These are phyloP conservation scores for Zoysia matrella DNA, from an alignment of 202 grass and related monocot genomes.

Conservation along the genomic window DNA sequence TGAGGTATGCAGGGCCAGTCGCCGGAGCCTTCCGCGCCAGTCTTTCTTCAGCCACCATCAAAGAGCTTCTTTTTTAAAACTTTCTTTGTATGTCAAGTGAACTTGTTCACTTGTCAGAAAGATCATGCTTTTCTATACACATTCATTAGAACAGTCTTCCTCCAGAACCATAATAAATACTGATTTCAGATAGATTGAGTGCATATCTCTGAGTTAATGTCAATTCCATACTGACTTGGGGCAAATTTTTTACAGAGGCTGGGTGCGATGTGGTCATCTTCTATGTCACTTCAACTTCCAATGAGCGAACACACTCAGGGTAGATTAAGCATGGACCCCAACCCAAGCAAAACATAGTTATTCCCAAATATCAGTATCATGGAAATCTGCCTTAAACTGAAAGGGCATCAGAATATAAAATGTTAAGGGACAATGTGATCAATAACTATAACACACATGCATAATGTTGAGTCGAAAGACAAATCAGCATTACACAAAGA, in stretches of 20 bases:
- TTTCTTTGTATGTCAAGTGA: background rate
- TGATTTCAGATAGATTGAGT: background rate
- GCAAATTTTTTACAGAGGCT: background rate
- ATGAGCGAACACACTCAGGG: constrained; percentile 48
- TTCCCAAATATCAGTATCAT: background rate
- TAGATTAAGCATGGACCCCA: constrained; percentile 21
- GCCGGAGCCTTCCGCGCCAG: no score
- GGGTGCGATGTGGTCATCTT: constrained; percentile 37
- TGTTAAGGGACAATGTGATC: constrained; percentile 1
- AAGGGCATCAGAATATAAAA: constrained; percentile 6
- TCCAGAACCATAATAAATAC: background rate
- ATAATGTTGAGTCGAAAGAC: constrained; percentile 13
- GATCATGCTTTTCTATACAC: background rate
- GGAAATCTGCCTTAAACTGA: constrained; percentile 16
- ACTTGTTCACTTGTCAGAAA: background rate
- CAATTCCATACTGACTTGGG: background rate
- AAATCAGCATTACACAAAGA: constrained; percentile 12
- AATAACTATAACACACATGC: background rate
- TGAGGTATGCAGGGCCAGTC: no score
- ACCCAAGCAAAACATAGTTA: background rate
- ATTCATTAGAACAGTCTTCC: background rate
- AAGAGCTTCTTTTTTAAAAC: background rate
- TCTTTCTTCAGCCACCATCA: no score
- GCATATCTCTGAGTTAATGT: background rate
- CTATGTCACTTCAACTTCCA: constrained; percentile 40